Percentiles rank a stretch among this genome's conserved stretches.
Evolutionary conservation across 805 yeast genomes (phyloP).

Genomic region (Saccharomyces paradoxus): DNA sequence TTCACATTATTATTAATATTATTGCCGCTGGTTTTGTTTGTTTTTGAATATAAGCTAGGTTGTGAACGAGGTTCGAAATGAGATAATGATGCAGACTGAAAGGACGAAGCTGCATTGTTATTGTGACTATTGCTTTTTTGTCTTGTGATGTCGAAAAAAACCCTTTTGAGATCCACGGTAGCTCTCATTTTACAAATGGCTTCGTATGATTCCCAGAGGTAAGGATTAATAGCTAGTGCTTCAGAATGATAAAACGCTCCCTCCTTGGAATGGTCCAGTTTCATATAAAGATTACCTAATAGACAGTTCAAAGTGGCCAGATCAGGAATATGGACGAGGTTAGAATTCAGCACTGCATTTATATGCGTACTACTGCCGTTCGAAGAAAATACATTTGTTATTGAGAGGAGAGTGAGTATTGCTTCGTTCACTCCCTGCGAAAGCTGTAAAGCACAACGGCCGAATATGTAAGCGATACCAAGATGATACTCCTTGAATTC

Average conservation of each 20-base stretch:
- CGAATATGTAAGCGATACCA: constrained; percentile 73
- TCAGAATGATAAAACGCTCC: constrained; percentile 60
- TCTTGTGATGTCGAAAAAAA: constrained; percentile 6
- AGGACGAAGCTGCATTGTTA: background rate
- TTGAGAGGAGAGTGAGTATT: constrained; percentile 2
- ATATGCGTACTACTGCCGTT: background rate
- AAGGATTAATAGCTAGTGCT: constrained; percentile 69
- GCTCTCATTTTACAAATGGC: constrained; percentile 67
- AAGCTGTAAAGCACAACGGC: constrained; percentile 41
- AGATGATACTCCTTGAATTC: constrained; percentile 41
- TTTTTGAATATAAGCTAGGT: background rate
- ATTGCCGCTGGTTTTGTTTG: background rate
- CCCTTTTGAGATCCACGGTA: constrained; percentile 37
- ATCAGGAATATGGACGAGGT: constrained; percentile 44
- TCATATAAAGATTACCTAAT: constrained; percentile 59
- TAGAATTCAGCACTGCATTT: background rate
- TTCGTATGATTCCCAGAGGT: constrained; percentile 78
- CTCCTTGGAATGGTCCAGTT: constrained; percentile 52
- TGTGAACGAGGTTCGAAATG: background rate
- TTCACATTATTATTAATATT: background rate
- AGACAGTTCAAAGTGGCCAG: constrained; percentile 59
- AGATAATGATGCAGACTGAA: background rate
- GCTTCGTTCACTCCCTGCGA: constrained; percentile 13
- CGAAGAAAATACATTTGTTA: background rate
- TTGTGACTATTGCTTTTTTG: constrained; percentile 2